phyloP scores from a whole-genome alignment of 2,329 filamentous ascomycete species.

The Sporothrix humicola region DNA sequence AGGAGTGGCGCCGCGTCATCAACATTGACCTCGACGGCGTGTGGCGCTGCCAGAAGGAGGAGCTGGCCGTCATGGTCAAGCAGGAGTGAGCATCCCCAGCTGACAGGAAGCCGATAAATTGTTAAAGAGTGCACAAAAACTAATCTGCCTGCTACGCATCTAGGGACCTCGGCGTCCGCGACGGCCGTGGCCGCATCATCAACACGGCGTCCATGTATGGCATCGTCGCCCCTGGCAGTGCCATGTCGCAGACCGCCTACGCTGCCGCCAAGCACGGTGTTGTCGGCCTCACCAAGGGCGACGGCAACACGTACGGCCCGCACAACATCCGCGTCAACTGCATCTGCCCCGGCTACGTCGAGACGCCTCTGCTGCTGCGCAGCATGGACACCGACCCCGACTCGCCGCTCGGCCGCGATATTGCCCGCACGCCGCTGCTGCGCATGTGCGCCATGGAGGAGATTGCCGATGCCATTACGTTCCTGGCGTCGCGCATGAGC shows the following conservation, averaged over 20 bases:
- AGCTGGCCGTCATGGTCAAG: constrained; percentile 57
- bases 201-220: constrained; percentile 61
- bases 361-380: constrained; percentile 34
- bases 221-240: constrained; percentile 48
- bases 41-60: constrained; percentile 61
- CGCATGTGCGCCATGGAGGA: constrained; percentile 57
- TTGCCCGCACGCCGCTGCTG: constrained; percentile 54
- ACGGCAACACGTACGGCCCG: constrained; percentile 58
- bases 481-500: constrained; percentile 58
- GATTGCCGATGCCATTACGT: constrained; percentile 59
- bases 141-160: no score
- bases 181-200: constrained; percentile 58
- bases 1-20: constrained; percentile 57
- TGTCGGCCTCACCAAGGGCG: constrained; percentile 59
- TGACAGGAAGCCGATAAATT: no score
- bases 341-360: constrained; percentile 56
- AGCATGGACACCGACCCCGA: constrained; percentile 40
- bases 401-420: constrained; percentile 47
- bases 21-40: constrained; percentile 62
- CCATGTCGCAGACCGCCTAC: constrained; percentile 54
- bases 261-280: constrained; percentile 60
- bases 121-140: no score
- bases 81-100: no score
- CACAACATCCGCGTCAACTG: constrained; percentile 64
- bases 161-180: constrained; percentile 44